phyloP scores from a whole-genome alignment of 345 rosid genomes.

The Noccaea caerulescens region DNA sequence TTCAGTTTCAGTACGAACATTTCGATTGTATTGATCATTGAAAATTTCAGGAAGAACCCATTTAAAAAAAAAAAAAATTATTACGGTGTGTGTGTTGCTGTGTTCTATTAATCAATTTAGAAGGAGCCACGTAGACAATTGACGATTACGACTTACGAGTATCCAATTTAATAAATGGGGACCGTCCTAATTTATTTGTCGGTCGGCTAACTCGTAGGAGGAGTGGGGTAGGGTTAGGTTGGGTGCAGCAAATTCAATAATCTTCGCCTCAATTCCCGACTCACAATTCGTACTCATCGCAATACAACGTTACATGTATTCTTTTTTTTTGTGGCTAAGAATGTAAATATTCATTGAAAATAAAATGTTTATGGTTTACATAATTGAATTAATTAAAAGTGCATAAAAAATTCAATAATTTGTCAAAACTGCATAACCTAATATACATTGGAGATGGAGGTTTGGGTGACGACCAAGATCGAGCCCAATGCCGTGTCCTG shows the following conservation, averaged over 20 bases:
- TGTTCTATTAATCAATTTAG: not conserved
- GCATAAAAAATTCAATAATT: no score
- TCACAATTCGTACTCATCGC: not conserved
- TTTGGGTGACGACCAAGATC: slow-evolving; percentile 11
- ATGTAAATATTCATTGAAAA: no score
- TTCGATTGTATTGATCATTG: no score
- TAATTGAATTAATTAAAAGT: no score
- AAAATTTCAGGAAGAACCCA: no score
- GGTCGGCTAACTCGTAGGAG: slow-evolving; percentile 22
- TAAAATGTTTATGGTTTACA: no score
- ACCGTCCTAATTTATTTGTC: slow-evolving; percentile 37
- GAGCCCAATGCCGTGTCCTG: not conserved
- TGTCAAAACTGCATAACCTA: no score
- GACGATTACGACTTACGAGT: not conserved
- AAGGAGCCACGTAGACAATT: not conserved
- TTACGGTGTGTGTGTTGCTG: not conserved
- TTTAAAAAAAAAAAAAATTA: not conserved
- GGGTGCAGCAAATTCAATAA: slow-evolving; percentile 30
- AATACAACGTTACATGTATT: not conserved
- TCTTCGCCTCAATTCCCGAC: slow-evolving; percentile 20
- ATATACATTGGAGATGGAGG: not conserved
- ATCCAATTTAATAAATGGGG: slow-evolving; percentile 19
- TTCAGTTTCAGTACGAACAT: not conserved
- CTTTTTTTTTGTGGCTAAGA: no score
- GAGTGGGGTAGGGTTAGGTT: slow-evolving; percentile 37